Conservation (phyloP, 345 rosid species). For the Gossypium thurberi region DNA sequence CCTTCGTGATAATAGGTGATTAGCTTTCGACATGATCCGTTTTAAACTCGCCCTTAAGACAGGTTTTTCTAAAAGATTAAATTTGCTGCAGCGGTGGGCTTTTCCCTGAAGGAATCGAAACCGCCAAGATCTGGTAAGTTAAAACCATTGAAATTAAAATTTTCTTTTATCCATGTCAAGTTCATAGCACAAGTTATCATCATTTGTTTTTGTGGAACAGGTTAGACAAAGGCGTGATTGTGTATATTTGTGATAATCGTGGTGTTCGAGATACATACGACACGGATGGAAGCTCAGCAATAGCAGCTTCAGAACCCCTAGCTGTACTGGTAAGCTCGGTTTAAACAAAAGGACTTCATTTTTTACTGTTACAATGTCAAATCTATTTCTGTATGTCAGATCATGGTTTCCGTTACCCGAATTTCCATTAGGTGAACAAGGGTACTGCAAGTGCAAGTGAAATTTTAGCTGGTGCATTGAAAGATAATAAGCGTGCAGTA, state of each 20-base stretch:
- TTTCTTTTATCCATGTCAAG: neutral
- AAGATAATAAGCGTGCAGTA: conserved; percentile 85
- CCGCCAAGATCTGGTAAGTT: conserved; percentile 86
- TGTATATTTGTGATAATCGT: conserved; percentile 75
- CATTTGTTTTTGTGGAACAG: conserved; percentile 29
- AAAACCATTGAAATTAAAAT: neutral
- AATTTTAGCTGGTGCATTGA: conserved; percentile 87
- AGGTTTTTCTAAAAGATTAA: conserved; percentile 31
- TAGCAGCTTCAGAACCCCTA: conserved; percentile 76
- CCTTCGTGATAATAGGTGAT: conserved; percentile 97
- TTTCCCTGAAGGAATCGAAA: conserved; percentile 95
- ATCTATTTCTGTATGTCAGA: neutral
- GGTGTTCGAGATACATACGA: conserved; percentile 91
- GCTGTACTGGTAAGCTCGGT: conserved; percentile 58
- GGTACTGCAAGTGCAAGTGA: conserved; percentile 99
- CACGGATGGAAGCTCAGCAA: conserved; percentile 74
- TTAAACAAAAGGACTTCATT: neutral
- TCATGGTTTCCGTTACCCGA: conserved; percentile 3
- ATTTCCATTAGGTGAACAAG: conserved; percentile 69
- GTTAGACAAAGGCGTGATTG: conserved; percentile 95
- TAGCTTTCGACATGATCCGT: conserved; percentile 20
- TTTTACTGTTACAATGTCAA: neutral
- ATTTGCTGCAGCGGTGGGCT: conserved; percentile 85
- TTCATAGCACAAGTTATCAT: neutral
- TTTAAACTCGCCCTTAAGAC: conserved; percentile 17